Evolutionary conservation across 1,139 yeast species (phyloP), one percentile per base, ranked within the genome.

Genomic region (Dujonia santamariae): DNA sequence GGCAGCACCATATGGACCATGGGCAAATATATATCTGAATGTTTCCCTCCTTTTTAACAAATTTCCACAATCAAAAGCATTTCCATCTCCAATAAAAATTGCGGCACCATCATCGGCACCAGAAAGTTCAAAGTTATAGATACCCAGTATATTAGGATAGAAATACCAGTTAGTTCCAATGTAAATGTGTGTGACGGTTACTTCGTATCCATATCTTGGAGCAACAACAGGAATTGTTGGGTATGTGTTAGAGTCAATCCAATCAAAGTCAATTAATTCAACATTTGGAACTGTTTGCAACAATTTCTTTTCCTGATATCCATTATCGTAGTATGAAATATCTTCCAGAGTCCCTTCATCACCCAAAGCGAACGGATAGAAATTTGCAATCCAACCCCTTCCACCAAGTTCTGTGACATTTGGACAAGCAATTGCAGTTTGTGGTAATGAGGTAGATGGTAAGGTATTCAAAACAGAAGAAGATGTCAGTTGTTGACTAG

Each of bases 121-220:
- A 8, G 13, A 11, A 5, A 32, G 8, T 4, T 7, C 16, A 24
- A 56, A 44, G 2, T 44, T 40, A 31, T 54, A 56, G 6, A 41
- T 34, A 39, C 62, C 63, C 8, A 49, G 37, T 17, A 25, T 27
- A 4, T 37, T 35, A 19, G 61, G 45, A 6, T 33, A 22, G 36
- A 55, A 47, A 28, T 54, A 56, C 59, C 59, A 11, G 48, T 41
- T 9, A 51, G 35, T 39, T 50, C 57, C 8, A 50, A 26, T 18
- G 46, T 42, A 7, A 11, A 7, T 5, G 25, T 22, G 25, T n/a
- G n/a, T n/a, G n/a, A n/a, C n/a, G n/a, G n/a, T n/a, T n/a, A n/a
- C n/a, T n/a, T n/a, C n/a, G n/a, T n/a, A n/a, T n/a, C n/a, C n/a
- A n/a, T n/a, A n/a, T n/a, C n/a, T n/a, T n/a, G n/a, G n/a, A n/a